Conservation (phyloP, 2,329 filamentous ascomycete genomes). For the Monascus ruber region DNA sequence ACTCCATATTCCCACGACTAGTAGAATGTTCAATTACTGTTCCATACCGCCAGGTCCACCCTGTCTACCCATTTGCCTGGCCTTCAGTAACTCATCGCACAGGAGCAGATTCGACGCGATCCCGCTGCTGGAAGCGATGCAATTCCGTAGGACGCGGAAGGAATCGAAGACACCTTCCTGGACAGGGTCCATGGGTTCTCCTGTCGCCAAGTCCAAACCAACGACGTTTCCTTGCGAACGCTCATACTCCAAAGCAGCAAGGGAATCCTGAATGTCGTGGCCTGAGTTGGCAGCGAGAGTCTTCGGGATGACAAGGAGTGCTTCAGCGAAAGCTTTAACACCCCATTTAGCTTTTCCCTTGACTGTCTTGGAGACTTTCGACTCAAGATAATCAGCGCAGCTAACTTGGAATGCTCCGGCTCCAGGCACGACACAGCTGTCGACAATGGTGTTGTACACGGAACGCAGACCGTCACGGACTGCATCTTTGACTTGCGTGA, state of each 20-base stretch:
- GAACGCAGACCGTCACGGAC: slow-evolving; percentile 89
- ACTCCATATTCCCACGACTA: no score
- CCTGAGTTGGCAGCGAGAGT: slow-evolving; percentile 92
- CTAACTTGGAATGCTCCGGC: slow-evolving; percentile 94
- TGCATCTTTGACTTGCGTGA: slow-evolving; percentile 90
- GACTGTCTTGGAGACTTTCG: slow-evolving; percentile 73
- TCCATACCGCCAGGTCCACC: slow-evolving; percentile 33
- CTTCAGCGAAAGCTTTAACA: slow-evolving; percentile 88
- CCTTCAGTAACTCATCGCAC: slow-evolving; percentile 95
- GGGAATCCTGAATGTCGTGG: slow-evolving; percentile 89
- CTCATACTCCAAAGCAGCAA: slow-evolving; percentile 80
- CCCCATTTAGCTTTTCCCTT: slow-evolving; percentile 98
- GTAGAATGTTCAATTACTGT: slow-evolving; percentile 20
- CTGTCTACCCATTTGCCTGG: slow-evolving; percentile 70
- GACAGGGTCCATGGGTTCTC: slow-evolving; percentile 88
- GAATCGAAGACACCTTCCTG: slow-evolving; percentile 91
- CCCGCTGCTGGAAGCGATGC: slow-evolving; percentile 82
- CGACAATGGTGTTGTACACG: slow-evolving; percentile 99
- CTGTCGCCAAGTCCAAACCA: slow-evolving; percentile 74
- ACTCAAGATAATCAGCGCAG: slow-evolving; percentile 74
- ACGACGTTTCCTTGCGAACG: slow-evolving; percentile 71
- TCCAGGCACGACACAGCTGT: slow-evolving; percentile 86
- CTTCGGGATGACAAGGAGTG: slow-evolving; percentile 91
- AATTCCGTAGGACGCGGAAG: slow-evolving; percentile 88
- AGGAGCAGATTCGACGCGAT: slow-evolving; percentile 92